A percentile compares a stretch with the other conserved stretches of the same genome.
phyloP scores from a whole-genome alignment of 1,139 yeast genomes.

The Candida buenavistaensis region DNA sequence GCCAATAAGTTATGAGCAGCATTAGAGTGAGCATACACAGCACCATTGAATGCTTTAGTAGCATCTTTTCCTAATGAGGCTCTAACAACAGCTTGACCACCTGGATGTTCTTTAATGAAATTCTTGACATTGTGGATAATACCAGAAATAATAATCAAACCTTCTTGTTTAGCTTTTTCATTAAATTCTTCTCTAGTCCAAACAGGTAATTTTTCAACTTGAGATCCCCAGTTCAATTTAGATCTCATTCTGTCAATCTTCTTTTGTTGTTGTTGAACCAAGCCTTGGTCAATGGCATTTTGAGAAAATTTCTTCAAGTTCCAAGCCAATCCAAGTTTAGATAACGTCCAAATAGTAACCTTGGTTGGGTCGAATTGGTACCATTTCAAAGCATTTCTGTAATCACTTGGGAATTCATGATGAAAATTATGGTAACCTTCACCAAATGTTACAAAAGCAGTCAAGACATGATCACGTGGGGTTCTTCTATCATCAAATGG shows the following conservation, averaged over 20 bases:
- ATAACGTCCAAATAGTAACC: conserved; percentile 65
- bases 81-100: conserved; percentile 86
- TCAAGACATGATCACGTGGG: conserved; percentile 92
- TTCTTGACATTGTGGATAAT: conserved; percentile 89
- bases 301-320: conserved; percentile 91
- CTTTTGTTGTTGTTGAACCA: conserved; percentile 95
- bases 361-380: conserved; percentile 98
- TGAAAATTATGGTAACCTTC: conserved; percentile 99
- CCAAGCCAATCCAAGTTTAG: conserved; percentile 82
- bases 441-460: conserved; percentile 95
- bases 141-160: conserved; percentile 82
- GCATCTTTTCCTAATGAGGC: conserved; percentile 96
- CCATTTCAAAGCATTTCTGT: conserved; percentile 97
- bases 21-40: conserved; percentile 93
- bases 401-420: conserved; percentile 98
- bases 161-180: conserved; percentile 56
- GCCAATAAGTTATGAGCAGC: conserved; percentile 97
- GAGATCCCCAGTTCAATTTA: conserved; percentile 89
- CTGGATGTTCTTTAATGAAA: conserved; percentile 93
- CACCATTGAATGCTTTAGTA: conserved; percentile 96
- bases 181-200: conserved; percentile 87
- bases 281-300: conserved; percentile 94
- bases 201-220: conserved; percentile 80
- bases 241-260: conserved; percentile 80
- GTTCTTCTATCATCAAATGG: conserved; percentile 98